phyloP scores from a whole-genome alignment of 1,284 basidiomycete genomes.

The Austroboletus rostrupii region DNA sequence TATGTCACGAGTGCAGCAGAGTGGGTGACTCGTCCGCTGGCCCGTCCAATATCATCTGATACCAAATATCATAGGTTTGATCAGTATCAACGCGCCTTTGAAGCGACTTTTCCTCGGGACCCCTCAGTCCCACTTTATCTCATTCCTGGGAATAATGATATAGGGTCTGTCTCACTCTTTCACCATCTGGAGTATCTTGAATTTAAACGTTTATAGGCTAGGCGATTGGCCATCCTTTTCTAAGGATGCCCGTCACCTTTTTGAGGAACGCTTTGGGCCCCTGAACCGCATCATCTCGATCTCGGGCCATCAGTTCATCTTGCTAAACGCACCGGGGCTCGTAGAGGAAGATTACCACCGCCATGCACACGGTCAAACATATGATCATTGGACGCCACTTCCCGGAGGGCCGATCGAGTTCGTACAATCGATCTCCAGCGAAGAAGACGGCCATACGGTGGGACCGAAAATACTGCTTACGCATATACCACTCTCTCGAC shows the following conservation, averaged over 20 bases:
- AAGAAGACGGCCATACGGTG: slow-evolving; percentile 17
- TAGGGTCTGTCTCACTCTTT: slow-evolving; percentile 49
- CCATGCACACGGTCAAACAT: slow-evolving; percentile 40
- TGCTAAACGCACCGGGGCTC: slow-evolving; percentile 73
- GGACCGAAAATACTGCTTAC: slow-evolving; percentile 63
- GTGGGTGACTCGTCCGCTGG: slow-evolving; percentile 57
- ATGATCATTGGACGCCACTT: slow-evolving; percentile 55
- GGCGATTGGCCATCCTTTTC: slow-evolving; percentile 58
- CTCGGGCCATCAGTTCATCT: slow-evolving; percentile 68
- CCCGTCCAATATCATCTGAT: neutral
- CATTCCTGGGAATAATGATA: slow-evolving; percentile 87
- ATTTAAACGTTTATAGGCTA: slow-evolving; percentile 39
- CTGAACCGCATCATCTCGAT: slow-evolving; percentile 52
- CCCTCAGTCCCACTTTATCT: slow-evolving; percentile 52
- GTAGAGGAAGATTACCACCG: slow-evolving; percentile 79
- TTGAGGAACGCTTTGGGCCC: slow-evolving; percentile 62
- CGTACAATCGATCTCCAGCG: slow-evolving; percentile 47
- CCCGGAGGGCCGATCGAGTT: slow-evolving; percentile 67
- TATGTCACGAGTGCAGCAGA: slow-evolving; percentile 59
- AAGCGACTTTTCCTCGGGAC: slow-evolving; percentile 56
- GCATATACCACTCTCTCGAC: slow-evolving; percentile 79
- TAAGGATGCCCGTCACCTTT: slow-evolving; percentile 57
- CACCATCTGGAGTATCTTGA: neutral
- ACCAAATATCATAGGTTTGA: slow-evolving; percentile 52
- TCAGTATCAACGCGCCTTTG: slow-evolving; percentile 62